These are phyloP conservation scores for Platanthera zijinensis DNA, from an alignment of 106 monocot species.

Conservation along the genomic window DNA sequence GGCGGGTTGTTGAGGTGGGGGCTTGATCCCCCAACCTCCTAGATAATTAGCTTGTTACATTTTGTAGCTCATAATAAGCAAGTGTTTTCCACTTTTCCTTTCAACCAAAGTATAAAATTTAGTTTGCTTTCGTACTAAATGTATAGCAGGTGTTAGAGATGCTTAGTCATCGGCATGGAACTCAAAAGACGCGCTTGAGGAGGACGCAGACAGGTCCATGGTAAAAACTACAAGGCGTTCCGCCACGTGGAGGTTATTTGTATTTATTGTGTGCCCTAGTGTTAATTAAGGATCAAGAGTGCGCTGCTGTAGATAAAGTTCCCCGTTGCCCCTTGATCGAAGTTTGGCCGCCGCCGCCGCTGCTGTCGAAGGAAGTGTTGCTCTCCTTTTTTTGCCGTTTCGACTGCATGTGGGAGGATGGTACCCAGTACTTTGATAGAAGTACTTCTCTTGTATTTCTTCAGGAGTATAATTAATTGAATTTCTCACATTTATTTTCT, in stretches of 20 bases:
- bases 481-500: neutral
- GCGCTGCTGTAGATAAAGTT: neutral
- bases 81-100: too few relatives aligned
- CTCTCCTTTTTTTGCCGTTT: neutral
- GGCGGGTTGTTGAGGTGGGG: too few relatives aligned
- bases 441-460: neutral
- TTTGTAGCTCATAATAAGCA: too few relatives aligned
- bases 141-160: constrained; percentile 5
- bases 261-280: neutral
- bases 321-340: neutral
- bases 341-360: neutral
- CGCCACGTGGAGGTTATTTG: neutral
- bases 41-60: too few relatives aligned
- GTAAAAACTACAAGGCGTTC: neutral
- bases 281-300: constrained; percentile 8
- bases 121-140: neutral
- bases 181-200: constrained; percentile 7
- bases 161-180: neutral
- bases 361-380: neutral
- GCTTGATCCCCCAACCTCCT: too few relatives aligned
- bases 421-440: neutral
- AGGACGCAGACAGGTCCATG: constrained; percentile 12
- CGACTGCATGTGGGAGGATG: neutral
- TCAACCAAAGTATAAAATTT: too few relatives aligned
- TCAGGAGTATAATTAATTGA: neutral